Base-by-base conservation (phyloP, 1,284 basidiomycete genomes). In the Ustilago bromivora region DNA sequence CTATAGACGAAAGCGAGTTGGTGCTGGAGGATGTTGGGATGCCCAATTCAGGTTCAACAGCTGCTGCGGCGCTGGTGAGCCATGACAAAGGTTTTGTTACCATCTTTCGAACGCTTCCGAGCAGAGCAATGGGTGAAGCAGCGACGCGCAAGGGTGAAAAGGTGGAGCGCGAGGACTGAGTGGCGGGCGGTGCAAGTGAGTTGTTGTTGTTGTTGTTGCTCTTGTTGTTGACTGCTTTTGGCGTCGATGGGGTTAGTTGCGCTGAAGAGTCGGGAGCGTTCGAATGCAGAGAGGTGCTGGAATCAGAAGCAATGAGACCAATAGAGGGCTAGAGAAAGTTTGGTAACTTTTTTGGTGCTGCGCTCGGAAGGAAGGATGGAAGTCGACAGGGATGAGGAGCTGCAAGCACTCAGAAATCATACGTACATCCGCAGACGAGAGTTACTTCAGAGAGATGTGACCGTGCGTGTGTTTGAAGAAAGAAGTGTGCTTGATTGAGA, bases 291-390 rank as follows among this genome's bases (percentile, higher is more conserved):
- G 71, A 71, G 34, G 51, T 32, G 19, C 36, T 61, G 9, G 66
- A 72, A 10, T 59, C 59, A 38, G 65, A 66, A 23, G 65, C 35
- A 4, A 47, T 28, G 15, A 71, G 40, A 19, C 38, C 55, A 8
- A 65, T 69, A 13, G 66, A 51, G 13, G 62, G 57, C n/a, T n/a
- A n/a, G 66, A 74, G 78, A 52, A 81, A 75, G 70, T 82, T 83
- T 38, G 82, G 82, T 9, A 79, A 71, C 57, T 80, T 83, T 58
- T 81, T 83, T 59, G 82, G 82, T 4, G 81, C 71, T 36, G 82
- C 80, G 5, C 56, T 82, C 15, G 80, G 78, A 3, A 56, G 79
- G 47, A 75, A 78, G 61, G 78, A 80, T 56, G 66, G 76, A 5
- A 35, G 57, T 19, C 43, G 43, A 49, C 11, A 28, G 46, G 23